Percentiles rank a stretch among this genome's conserved stretches.
Conservation (phyloP, 768 basidiomycete genomes). For the Boletus pseudo-olivaceus region DNA sequence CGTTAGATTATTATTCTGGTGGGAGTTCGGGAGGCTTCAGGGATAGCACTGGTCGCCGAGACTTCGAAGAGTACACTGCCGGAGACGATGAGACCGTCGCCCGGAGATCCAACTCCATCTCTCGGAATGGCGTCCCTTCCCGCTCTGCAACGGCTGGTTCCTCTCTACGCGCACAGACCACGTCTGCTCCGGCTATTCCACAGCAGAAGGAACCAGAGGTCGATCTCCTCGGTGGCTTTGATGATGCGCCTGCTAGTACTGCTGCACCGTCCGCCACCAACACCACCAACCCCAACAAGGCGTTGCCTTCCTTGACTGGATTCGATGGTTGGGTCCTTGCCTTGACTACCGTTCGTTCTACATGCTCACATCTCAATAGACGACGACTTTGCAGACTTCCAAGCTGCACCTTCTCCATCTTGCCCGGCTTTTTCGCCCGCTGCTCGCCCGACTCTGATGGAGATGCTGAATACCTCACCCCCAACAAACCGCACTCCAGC, state of each 20-base stretch:
- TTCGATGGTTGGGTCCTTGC: slow-evolving; percentile 25
- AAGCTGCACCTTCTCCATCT: slow-evolving; percentile 56
- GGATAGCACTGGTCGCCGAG: slow-evolving; percentile 51
- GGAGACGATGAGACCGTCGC: slow-evolving; percentile 77
- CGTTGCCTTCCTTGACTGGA: slow-evolving; percentile 26
- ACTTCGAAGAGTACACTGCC: slow-evolving; percentile 94
- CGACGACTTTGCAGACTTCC: slow-evolving; percentile 87
- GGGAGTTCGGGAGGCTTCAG: slow-evolving; percentile 57
- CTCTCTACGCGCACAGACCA: slow-evolving; percentile 33
- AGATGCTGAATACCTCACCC: slow-evolving; percentile 40
- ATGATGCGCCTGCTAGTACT: slow-evolving; percentile 46
- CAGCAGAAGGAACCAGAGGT: slow-evolving; percentile 51
- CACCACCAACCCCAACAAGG: slow-evolving; percentile 26
- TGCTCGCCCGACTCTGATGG: slow-evolving; percentile 42
- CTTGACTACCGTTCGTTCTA: not conserved
- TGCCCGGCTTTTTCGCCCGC: slow-evolving; percentile 34
- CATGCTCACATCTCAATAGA: slow-evolving; percentile 38
- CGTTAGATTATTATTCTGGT: slow-evolving; percentile 36
- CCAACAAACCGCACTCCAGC: slow-evolving; percentile 17
- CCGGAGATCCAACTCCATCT: slow-evolving; percentile 39
- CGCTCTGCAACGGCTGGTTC: slow-evolving; percentile 36
- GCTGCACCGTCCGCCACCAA: slow-evolving; percentile 16
- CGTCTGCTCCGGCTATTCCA: slow-evolving; percentile 28
- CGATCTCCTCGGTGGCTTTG: slow-evolving; percentile 76
- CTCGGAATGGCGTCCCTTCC: slow-evolving; percentile 29